These are phyloP conservation scores for Euphrasia arctica DNA, from an alignment of 305 asterid species.

Conservation along the genomic window DNA sequence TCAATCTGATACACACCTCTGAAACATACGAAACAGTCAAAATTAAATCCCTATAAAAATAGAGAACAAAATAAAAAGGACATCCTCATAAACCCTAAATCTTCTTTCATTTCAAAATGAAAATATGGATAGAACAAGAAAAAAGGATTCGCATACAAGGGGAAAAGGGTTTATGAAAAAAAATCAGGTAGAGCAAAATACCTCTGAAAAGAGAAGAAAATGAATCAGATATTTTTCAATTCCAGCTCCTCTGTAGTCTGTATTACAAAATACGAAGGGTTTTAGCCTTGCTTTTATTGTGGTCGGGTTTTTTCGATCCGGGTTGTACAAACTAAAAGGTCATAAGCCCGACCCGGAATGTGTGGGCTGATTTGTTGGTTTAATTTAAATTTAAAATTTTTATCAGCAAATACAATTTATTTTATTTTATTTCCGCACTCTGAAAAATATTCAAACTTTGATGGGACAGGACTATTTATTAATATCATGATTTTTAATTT, in stretches of 20 bases:
- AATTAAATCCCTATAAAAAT: not conserved
- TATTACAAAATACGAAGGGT: slow-evolving; percentile 23
- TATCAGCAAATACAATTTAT: no score
- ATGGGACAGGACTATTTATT: no score
- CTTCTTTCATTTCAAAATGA: not conserved
- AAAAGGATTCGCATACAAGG: not conserved
- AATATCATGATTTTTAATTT: no score
- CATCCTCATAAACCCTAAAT: slow-evolving; percentile 13
- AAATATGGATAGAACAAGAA: slow-evolving; percentile 6
- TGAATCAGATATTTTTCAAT: slow-evolving; percentile 3
- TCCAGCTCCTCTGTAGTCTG: not conserved
- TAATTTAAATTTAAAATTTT: no score
- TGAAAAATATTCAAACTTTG: no score
- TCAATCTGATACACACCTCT: not conserved
- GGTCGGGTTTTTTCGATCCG: not conserved
- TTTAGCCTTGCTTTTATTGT: slow-evolving; percentile 16
- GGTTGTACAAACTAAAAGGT: no score
- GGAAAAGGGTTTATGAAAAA: slow-evolving; percentile 26
- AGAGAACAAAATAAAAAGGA: not conserved
- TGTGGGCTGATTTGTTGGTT: no score
- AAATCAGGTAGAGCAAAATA: slow-evolving; percentile 3
- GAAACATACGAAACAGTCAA: not conserved
- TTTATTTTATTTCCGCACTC: no score
- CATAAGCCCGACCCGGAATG: no score
- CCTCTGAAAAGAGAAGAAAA: slow-evolving; percentile 14